phyloP scores from a whole-genome alignment of 768 basidiomycete genomes.

The Xanthoconium purpureum region DNA sequence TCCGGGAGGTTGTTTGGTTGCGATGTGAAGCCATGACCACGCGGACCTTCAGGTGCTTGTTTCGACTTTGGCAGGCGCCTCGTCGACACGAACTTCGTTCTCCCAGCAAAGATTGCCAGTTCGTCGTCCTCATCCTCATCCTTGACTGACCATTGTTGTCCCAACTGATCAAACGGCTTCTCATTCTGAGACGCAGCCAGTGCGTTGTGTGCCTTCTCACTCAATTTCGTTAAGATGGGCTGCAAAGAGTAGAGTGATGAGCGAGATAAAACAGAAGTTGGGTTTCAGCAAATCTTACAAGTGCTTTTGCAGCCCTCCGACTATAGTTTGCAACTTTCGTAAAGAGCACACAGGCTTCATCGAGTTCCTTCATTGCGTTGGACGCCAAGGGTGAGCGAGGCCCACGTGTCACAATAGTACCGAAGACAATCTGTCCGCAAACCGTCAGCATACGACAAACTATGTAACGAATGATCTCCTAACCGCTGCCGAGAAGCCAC shows the following conservation, averaged over 20 bases:
- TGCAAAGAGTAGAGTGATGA: slow-evolving; percentile 5
- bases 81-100: slow-evolving; percentile 57
- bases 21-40: slow-evolving; percentile 1
- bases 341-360: slow-evolving; percentile 66
- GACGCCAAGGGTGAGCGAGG: slow-evolving; percentile 66
- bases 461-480: slow-evolving; percentile 10
- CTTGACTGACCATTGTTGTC: slow-evolving; percentile 51
- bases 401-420: slow-evolving; percentile 72
- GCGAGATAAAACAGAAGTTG: background rate
- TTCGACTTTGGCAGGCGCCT: slow-evolving; percentile 33
- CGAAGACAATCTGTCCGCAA: slow-evolving; percentile 62
- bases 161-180: slow-evolving; percentile 25
- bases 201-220: slow-evolving; percentile 64
- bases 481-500: slow-evolving; percentile 54
- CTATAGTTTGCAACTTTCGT: slow-evolving; percentile 55
- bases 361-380: slow-evolving; percentile 66
- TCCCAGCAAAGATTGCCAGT: slow-evolving; percentile 66
- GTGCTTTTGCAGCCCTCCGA: slow-evolving; percentile 61
- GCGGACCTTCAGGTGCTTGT: slow-evolving; percentile 6
- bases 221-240: slow-evolving; percentile 59
- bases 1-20: background rate
- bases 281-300: slow-evolving; percentile 41
- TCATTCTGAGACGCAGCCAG: slow-evolving; percentile 43
- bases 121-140: slow-evolving; percentile 57
- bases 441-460: background rate